Evolutionary conservation across 768 basidiomycete genomes (phyloP).

Genomic region (Saitozyma podzolica): DNA sequence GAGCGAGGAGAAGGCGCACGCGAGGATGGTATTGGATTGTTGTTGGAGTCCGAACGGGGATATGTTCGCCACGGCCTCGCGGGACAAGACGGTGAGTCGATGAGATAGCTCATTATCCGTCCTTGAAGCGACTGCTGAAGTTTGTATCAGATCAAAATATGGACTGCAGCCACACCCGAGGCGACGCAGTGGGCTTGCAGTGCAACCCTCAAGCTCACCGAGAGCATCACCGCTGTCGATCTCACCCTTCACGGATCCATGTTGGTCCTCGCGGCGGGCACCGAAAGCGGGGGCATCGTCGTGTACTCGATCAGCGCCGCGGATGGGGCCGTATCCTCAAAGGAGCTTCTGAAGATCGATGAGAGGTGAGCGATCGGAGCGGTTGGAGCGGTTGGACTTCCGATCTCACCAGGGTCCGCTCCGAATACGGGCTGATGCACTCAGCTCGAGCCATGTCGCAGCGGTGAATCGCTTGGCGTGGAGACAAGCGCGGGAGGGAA

Average conservation of each 20-base stretch:
- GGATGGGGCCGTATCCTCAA: constrained; percentile 58
- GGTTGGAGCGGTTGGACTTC: too few relatives aligned
- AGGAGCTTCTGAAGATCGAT: constrained; percentile 55
- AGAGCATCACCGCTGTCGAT: constrained; percentile 81
- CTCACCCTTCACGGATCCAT: constrained; percentile 58
- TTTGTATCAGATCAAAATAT: constrained; percentile 72
- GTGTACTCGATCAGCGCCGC: constrained; percentile 59
- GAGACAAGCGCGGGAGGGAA: constrained; percentile 57
- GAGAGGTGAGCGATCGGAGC: constrained; percentile 17
- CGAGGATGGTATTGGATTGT: constrained; percentile 94
- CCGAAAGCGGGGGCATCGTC: constrained; percentile 75
- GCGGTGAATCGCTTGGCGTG: constrained; percentile 81
- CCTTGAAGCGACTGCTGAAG: constrained; percentile 1
- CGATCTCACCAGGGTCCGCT: not conserved
- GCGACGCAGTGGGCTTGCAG: constrained; percentile 60
- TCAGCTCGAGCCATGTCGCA: constrained; percentile 70
- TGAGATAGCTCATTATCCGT: not conserved
- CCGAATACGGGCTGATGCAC: constrained; percentile 9
- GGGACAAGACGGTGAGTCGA: constrained; percentile 83
- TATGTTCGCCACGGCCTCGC: constrained; percentile 86
- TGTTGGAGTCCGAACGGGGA: constrained; percentile 76
- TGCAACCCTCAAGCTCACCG: constrained; percentile 67
- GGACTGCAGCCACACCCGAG: constrained; percentile 57
- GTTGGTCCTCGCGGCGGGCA: constrained; percentile 74
- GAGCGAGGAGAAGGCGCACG: constrained; percentile 74